Conservation (phyloP, 768 basidiomycete genomes). For the Leccinum variicolor region DNA sequence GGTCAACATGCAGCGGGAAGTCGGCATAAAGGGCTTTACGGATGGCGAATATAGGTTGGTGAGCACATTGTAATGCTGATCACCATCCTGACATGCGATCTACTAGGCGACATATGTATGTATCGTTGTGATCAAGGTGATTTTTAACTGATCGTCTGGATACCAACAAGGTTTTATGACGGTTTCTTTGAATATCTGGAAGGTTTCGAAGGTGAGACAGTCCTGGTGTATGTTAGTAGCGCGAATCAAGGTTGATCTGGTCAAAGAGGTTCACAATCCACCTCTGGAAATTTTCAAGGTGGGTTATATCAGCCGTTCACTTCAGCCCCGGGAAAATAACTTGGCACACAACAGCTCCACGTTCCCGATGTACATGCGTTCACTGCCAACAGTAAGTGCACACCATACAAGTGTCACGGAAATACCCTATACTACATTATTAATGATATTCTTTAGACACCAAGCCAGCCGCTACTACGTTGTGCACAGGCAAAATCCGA, state of each 20-base stretch:
- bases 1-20: constrained; percentile 37
- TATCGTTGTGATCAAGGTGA: neutral
- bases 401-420: neutral
- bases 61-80: constrained; percentile 9
- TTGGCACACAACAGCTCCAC: constrained; percentile 17
- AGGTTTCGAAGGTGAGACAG: constrained; percentile 22
- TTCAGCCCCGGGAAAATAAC: neutral
- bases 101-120: constrained; percentile 27
- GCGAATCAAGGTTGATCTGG: neutral
- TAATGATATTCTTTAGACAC: constrained; percentile 8
- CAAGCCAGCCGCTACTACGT: constrained; percentile 19
- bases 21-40: constrained; percentile 40
- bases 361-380: constrained; percentile 25
- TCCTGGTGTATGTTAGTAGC: neutral
- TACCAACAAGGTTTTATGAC: constrained; percentile 22
- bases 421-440: neutral
- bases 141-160: neutral
- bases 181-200: constrained; percentile 27
- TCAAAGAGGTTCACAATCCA: constrained; percentile 20
- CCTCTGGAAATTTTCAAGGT: constrained; percentile 28
- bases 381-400: constrained; percentile 13
- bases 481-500: constrained; percentile 56
- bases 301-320: neutral
- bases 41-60: constrained; percentile 40
- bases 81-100: neutral